Percentiles rank a stretch among this genome's conserved stretches.
Evolutionary conservation across 345 rosid genomes (phyloP).

Genomic region (Populus simonii): DNA sequence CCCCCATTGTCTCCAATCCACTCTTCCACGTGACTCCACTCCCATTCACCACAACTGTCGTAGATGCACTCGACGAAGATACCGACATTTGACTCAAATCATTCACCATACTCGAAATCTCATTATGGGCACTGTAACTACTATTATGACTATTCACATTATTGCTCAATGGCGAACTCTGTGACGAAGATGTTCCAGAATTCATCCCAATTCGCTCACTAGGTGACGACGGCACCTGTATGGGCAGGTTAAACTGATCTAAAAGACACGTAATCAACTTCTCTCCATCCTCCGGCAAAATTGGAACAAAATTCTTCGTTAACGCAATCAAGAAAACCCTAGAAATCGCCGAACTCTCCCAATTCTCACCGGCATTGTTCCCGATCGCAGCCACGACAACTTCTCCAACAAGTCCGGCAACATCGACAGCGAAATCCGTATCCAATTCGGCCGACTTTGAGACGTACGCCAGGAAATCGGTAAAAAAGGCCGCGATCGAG

Average conservation of each 20-base stretch:
- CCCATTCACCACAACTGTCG: constrained; percentile 48
- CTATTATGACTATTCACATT: constrained; percentile 30
- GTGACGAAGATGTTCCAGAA: constrained; percentile 63
- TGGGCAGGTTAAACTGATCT: constrained; percentile 49
- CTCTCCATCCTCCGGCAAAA: constrained; percentile 63
- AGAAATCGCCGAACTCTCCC: constrained; percentile 41
- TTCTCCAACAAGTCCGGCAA: constrained; percentile 64
- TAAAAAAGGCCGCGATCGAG: constrained; percentile 54
- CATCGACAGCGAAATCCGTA: constrained; percentile 61
- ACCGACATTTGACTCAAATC: constrained; percentile 47
- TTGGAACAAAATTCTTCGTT: constrained; percentile 66
- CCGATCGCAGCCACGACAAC: constrained; percentile 51
- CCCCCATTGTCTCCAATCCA: constrained; percentile 44
- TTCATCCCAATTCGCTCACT: constrained; percentile 40
- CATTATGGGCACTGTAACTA: constrained; percentile 24
- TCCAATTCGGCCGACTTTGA: constrained; percentile 46
- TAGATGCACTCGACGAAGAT: constrained; percentile 19
- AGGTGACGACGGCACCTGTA: constrained; percentile 41
- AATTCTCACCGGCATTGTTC: constrained; percentile 35
- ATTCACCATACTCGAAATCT: constrained; percentile 52
- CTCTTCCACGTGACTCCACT: constrained; percentile 53
- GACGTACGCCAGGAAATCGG: constrained; percentile 63
- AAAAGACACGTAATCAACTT: constrained; percentile 57
- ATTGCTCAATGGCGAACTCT: constrained; percentile 58
- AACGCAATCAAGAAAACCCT: constrained; percentile 70